phyloP scores from a whole-genome alignment of 164 flowering plant genomes.

The Liquidambar formosana region DNA sequence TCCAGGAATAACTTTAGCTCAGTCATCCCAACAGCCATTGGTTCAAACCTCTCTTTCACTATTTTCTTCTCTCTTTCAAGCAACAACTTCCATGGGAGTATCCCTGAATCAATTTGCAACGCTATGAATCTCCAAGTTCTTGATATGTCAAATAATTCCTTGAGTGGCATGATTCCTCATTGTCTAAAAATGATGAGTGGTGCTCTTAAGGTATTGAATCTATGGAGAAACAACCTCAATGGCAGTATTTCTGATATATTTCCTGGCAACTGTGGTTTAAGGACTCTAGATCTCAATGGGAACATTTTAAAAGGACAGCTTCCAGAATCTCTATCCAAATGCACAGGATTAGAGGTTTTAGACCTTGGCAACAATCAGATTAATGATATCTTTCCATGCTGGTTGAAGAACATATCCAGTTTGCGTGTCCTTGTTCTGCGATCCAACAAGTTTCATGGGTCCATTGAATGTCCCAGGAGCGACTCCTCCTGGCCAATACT shows the following conservation, averaged over 20 bases:
- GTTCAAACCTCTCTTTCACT: not conserved
- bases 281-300: conserved; percentile 10
- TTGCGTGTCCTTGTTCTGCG: conserved; percentile 11
- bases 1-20: conserved; percentile 37
- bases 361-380: conserved; percentile 15
- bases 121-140: not conserved
- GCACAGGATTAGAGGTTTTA: conserved; percentile 1
- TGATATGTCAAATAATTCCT: not conserved
- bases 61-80: not conserved
- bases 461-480: not conserved
- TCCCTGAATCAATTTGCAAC: not conserved
- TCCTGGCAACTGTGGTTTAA: not conserved
- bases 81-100: not conserved
- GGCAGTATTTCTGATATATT: conserved; percentile 2
- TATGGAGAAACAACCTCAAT: not conserved
- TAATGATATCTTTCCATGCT: conserved; percentile 16
- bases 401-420: conserved; percentile 4
- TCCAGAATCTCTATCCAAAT: conserved; percentile 12
- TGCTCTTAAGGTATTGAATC: conserved; percentile 4
- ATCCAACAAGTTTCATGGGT: conserved; percentile 7
- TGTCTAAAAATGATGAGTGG: not conserved
- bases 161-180: not conserved
- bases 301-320: conserved; percentile 5
- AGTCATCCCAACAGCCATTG: conserved; percentile 20
- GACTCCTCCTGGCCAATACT: not conserved